A percentile compares a stretch with the other conserved stretches of the same genome.
Evolutionary conservation across 2,329 filamentous ascomycete genomes (phyloP).

Genomic region (Penicillium sp.): DNA sequence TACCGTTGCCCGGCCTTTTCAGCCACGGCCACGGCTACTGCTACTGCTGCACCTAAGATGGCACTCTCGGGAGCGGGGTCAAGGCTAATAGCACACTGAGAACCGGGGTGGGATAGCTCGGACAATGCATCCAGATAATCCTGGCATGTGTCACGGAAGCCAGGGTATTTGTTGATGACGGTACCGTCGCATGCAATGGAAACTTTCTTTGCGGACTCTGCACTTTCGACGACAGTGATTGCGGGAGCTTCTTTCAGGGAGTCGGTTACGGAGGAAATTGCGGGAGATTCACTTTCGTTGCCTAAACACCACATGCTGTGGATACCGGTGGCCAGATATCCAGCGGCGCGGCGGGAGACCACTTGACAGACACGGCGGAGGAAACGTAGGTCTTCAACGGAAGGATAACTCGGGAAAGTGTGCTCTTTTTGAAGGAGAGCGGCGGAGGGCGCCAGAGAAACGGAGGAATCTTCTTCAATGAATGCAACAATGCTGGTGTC

Average conservation of each 20-base stretch:
- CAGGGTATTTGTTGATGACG: slow-evolving; percentile 54
- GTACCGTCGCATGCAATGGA: slow-evolving; percentile 55
- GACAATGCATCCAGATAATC: slow-evolving; percentile 44
- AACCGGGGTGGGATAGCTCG: slow-evolving; percentile 25
- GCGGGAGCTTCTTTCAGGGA: slow-evolving; percentile 31
- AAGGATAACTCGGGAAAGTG: slow-evolving; percentile 46
- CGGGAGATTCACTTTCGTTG: slow-evolving; percentile 48
- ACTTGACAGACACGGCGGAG: slow-evolving; percentile 53
- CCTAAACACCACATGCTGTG: slow-evolving; percentile 62
- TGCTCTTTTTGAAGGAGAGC: slow-evolving; percentile 54
- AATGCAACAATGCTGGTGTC: slow-evolving; percentile 60
- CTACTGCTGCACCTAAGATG: slow-evolving; percentile 49
- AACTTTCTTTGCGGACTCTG: slow-evolving; percentile 32
- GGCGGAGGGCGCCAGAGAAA: slow-evolving; percentile 38
- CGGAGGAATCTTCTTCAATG: slow-evolving; percentile 52
- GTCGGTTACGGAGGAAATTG: slow-evolving; percentile 18
- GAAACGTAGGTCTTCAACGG: slow-evolving; percentile 55
- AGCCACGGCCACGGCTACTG: slow-evolving; percentile 45
- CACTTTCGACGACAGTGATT: slow-evolving; percentile 36
- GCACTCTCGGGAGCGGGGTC: slow-evolving; percentile 46
- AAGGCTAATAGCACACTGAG: slow-evolving; percentile 36
- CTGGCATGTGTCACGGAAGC: slow-evolving; percentile 47
- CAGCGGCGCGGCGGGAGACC: slow-evolving; percentile 60
- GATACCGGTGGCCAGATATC: slow-evolving; percentile 63
- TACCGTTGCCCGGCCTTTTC: slow-evolving; percentile 19